These are phyloP conservation scores for Fusarium sp. DNA, from an alignment of 2,329 filamentous ascomycete genomes.

Conservation along the genomic window DNA sequence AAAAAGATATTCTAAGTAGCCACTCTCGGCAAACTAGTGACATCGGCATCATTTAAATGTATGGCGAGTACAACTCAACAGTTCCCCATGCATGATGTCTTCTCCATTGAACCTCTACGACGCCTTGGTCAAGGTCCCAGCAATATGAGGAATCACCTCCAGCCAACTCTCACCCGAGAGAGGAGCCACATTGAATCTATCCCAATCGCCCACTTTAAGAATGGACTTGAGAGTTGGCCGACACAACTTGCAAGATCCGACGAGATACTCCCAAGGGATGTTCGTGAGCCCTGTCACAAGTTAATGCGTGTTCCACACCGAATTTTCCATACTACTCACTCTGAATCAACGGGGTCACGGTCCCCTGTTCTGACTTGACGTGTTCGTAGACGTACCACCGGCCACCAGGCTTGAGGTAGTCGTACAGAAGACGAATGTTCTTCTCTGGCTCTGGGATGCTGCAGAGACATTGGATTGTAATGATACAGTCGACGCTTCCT, in stretches of 20 bases:
- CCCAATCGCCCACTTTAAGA: neutral
- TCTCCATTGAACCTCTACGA: neutral
- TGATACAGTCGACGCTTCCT: neutral
- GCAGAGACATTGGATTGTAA: neutral
- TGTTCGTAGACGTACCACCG: conserved; percentile 7
- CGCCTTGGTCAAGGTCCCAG: neutral
- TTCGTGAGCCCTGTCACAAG: neutral
- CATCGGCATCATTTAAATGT: neutral
- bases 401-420: neutral
- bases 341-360: neutral
- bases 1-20: neutral
- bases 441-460: conserved; percentile 2
- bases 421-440: conserved; percentile 1
- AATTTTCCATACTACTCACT: too few relatives aligned
- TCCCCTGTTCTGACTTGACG: neutral
- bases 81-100: neutral
- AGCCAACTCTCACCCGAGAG: neutral
- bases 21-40: neutral
- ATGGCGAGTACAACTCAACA: neutral
- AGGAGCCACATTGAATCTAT: neutral
- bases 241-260: neutral
- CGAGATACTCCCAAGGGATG: neutral
- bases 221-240: neutral
- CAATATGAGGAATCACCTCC: neutral
- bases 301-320: neutral